Percentiles rank a stretch among this genome's conserved stretches.
phyloP scores from a whole-genome alignment of 805 yeast species.

The Candida maesae region DNA sequence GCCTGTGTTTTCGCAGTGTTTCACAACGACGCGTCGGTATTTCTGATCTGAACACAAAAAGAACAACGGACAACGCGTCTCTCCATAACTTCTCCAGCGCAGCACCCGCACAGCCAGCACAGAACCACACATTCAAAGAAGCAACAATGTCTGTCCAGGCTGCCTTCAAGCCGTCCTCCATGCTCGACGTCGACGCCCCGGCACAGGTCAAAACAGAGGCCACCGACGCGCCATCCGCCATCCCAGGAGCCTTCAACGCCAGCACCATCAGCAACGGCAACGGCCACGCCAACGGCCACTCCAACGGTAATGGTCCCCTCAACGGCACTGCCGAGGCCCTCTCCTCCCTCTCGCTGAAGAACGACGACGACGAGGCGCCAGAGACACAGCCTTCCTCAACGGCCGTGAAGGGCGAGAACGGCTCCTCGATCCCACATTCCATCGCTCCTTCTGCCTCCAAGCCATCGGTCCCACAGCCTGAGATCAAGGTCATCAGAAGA shows the following conservation, averaged over 20 bases:
- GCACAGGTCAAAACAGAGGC: slow-evolving; percentile 8
- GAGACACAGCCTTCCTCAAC: slow-evolving; percentile 1
- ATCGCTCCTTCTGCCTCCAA: slow-evolving; percentile 6
- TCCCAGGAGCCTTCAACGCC: neutral
- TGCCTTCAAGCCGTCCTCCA: slow-evolving; percentile 10
- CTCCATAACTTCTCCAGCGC: neutral
- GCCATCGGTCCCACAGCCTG: slow-evolving; percentile 31
- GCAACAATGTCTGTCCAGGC: slow-evolving; percentile 9
- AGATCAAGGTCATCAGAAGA: slow-evolving; percentile 64
- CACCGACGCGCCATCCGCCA: slow-evolving; percentile 3
- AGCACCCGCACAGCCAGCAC: no score
- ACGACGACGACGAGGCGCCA: neutral
- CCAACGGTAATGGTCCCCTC: neutral
- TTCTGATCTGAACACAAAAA: slow-evolving; percentile 8
- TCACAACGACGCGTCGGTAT: slow-evolving; percentile 5
- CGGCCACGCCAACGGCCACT: neutral
- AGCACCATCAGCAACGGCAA: neutral
- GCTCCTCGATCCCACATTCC: slow-evolving; percentile 3
- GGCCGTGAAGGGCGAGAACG: slow-evolving; percentile 8
- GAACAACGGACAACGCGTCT: slow-evolving; percentile 1
- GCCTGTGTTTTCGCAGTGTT: neutral
- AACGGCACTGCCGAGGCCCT: neutral
- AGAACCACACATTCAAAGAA: no score
- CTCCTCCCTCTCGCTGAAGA: neutral
- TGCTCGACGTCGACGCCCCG: slow-evolving; percentile 10